Conservation (phyloP, 2,329 filamentous ascomycete species). For the Fusarium armeniacum region DNA sequence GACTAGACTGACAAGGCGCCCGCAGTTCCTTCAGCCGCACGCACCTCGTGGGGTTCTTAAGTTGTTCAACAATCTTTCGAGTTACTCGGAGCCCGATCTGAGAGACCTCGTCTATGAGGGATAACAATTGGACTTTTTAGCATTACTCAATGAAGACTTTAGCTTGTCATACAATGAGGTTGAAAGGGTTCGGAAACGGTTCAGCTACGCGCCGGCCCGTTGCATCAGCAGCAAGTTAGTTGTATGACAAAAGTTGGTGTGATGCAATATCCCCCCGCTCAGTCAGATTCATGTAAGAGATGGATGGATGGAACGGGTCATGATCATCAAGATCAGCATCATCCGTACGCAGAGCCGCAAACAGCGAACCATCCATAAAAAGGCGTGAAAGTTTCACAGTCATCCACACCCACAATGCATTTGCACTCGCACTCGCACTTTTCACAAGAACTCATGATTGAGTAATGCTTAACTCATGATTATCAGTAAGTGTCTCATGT, state of each 20-base stretch:
- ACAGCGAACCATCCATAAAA: slow-evolving; percentile 22
- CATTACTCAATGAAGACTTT: not conserved
- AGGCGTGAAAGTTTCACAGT: not conserved
- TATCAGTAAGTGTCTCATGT: slow-evolving; percentile 2
- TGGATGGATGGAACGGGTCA: not conserved
- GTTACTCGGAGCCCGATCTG: not conserved
- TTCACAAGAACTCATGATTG: not conserved
- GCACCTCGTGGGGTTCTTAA: not conserved
- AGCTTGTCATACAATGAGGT: not conserved
- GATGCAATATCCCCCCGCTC: not conserved
- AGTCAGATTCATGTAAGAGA: slow-evolving; percentile 1
- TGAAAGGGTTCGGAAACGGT: not conserved
- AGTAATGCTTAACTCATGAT: slow-evolving; percentile 2
- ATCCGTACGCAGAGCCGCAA: slow-evolving; percentile 16
- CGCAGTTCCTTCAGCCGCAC: slow-evolving; percentile 1
- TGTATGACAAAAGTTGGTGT: not conserved
- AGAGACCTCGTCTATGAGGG: not conserved
- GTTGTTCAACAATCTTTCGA: not conserved
- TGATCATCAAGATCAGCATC: not conserved
- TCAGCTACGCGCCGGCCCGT: not conserved
- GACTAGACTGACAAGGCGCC: not conserved
- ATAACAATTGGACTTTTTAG: not conserved
- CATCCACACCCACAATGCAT: not conserved
- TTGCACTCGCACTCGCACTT: too few species aligned
- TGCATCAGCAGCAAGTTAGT: not conserved